Evolutionary conservation across 2,329 filamentous ascomycete species (phyloP).

Genomic region (Neonectria hederae): DNA sequence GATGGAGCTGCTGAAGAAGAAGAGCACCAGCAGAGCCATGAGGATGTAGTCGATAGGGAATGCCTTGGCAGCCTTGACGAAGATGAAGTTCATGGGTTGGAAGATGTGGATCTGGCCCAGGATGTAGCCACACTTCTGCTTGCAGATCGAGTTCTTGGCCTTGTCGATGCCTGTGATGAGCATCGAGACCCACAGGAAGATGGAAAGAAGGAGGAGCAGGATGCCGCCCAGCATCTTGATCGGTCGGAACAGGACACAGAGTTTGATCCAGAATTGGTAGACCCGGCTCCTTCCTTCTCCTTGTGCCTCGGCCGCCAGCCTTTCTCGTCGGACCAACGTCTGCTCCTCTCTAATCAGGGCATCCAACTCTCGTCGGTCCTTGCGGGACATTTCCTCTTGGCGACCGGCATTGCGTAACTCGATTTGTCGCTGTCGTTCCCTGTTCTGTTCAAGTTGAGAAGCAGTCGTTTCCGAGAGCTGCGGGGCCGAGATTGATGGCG

Average conservation of each 20-base stretch:
- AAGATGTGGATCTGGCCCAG: slow-evolving; percentile 88
- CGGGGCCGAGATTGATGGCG: slow-evolving; percentile 85
- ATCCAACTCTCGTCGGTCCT: slow-evolving; percentile 90
- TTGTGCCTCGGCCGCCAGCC: slow-evolving; percentile 82
- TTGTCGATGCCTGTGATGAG: slow-evolving; percentile 96
- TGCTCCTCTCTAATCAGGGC: slow-evolving; percentile 88
- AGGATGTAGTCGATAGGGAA: slow-evolving; percentile 95
- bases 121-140: slow-evolving; percentile 89
- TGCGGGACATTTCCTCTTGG: slow-evolving; percentile 77
- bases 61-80: slow-evolving; percentile 77
- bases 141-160: slow-evolving; percentile 93
- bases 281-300: slow-evolving; percentile 81
- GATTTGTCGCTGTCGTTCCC: slow-evolving; percentile 90
- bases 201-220: slow-evolving; percentile 75
- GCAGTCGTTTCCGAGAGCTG: slow-evolving; percentile 80
- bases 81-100: slow-evolving; percentile 91
- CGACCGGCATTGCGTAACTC: slow-evolving; percentile 85
- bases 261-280: slow-evolving; percentile 79
- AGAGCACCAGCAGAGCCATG: slow-evolving; percentile 83
- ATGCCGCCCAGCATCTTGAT: slow-evolving; percentile 89
- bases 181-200: slow-evolving; percentile 89
- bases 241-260: slow-evolving; percentile 84
- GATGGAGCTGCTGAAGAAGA: slow-evolving; percentile 90
- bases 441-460: slow-evolving; percentile 84
- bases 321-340: slow-evolving; percentile 87